Evolutionary conservation across 805 yeast species (phyloP), one percentile per base, ranked within the genome.

Genomic region (Saccharomycopsis microspora): DNA sequence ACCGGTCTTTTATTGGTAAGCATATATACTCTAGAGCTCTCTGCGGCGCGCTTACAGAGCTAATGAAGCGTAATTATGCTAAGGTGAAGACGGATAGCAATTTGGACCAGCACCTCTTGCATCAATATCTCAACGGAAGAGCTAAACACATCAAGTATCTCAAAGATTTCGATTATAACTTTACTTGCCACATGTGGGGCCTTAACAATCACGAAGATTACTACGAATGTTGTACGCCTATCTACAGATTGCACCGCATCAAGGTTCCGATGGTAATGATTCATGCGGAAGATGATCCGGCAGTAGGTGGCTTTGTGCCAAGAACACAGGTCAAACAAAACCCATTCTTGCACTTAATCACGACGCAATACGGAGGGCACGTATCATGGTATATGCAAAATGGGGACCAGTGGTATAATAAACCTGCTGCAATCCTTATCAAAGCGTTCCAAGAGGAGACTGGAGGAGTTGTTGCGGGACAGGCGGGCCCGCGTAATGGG

Each of bases 321-420:
- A 59, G 60, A 36, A 59, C 58, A 10, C 81, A 78, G 51, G 70
- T 75, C 27, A 53, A 57, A 38, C 54, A 59, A 32, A 84, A 84
- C 57, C 93, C 94, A 1, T 76, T 72, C 58, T 63, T 77, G 34
- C 64, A 74, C 41, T 55, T 81, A 57, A 68, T 79, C 4, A 72
- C 78, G 50, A 81, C 89, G 5, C 69, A 73, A 39, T 68, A 74
- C 45, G 95, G 95, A 5, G 94, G 95, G 1, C 95, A 85, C 62
- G 70, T 85, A 46, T 93, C 85, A n/a, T 85, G 82, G 82, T 85
- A 78, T 52, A 69, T 72, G 54, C 63, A 68, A 43, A 65, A 70
- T 30, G 82, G 83, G 30, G 67, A 69, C 39, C 74, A 87, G 56
- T 86, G 95, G 95, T 76, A 72, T 54, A 63, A 75, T 3, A 64